Base-by-base conservation (phyloP, 306 rosid genomes). In the Sechiopsis laciniata region DNA sequence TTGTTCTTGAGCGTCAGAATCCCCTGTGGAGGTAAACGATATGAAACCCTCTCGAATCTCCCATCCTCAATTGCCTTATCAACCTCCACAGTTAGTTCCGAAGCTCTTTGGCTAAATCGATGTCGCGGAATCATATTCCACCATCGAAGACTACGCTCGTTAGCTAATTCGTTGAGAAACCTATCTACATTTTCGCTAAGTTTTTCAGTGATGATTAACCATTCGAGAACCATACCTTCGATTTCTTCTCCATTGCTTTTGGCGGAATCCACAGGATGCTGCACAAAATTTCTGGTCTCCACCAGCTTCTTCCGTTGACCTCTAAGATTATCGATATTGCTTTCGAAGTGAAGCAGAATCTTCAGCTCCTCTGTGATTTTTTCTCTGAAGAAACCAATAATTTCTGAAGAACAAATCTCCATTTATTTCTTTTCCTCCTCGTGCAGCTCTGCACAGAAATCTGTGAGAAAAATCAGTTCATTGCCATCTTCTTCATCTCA, bases 351-450 rank as follows among this genome's bases (percentile, higher is more conserved):
- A 7, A 69, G 4, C 0, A 76, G 7, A 63, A 73, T 79, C 29
- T 80, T 55, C 64, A 79, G 54, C 48, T 68, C 78, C 9, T 68
- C 73, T 1, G 14, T 45, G 37, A 76, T 32, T 73, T 4, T 73
- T 29, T 22, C 53, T 22, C 10, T 59, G 51, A 73, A 22, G n/a
- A 71, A 20, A 32, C 7, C 48, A 0, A 50, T 8, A 17, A 72
- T 40, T 50, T 50, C 60, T 1, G 48, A 2, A 0, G 46, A 1
- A 48, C 58, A 53, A 4, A 16, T n/a, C 6, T 72, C 75, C 75
- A 55, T 67, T 67, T 19, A 1, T 8, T 42, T 42, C 48, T 32
- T 32, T 4, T 5, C 45, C 45, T 42, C 6, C 6, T 32, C 5
- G 6, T 19, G 35, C 10, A 1, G 52, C 1, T 64, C 29, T 64